Conservation (phyloP, 805 yeast genomes). For the Lipomyces chichibuensis region DNA sequence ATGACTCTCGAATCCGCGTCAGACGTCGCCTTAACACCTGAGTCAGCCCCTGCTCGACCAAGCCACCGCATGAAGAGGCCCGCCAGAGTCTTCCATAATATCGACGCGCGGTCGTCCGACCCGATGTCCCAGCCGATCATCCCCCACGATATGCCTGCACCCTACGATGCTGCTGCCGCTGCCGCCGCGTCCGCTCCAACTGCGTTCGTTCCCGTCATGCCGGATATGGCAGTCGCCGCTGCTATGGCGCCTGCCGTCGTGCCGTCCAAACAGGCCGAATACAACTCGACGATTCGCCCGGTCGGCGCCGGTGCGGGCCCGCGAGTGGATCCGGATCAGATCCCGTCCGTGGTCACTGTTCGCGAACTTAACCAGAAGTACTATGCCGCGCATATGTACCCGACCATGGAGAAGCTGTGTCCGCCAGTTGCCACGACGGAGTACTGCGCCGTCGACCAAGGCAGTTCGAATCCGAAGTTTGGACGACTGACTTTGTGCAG, state of each 20-base stretch:
- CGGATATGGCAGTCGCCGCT: slow-evolving; percentile 9
- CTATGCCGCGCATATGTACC: slow-evolving; percentile 54
- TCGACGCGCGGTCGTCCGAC: slow-evolving; percentile 16
- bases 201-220: slow-evolving; percentile 14
- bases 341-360: slow-evolving; percentile 48
- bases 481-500: slow-evolving; percentile 79
- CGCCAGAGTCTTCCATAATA: slow-evolving; percentile 30
- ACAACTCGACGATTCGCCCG: slow-evolving; percentile 20
- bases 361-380: slow-evolving; percentile 43
- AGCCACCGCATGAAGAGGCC: slow-evolving; percentile 26
- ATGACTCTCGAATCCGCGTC: slow-evolving; percentile 11
- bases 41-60: slow-evolving; percentile 19
- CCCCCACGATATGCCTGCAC: slow-evolving; percentile 14
- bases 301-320: slow-evolving; percentile 22
- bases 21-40: slow-evolving; percentile 19
- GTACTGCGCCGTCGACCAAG: slow-evolving; percentile 75
- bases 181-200: slow-evolving; percentile 11
- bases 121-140: slow-evolving; percentile 27
- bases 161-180: slow-evolving; percentile 8
- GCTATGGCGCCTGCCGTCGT: slow-evolving; percentile 14
- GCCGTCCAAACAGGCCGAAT: slow-evolving; percentile 9
- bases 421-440: slow-evolving; percentile 85
- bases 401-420: slow-evolving; percentile 72
- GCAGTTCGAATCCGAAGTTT: slow-evolving; percentile 78
- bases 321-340: slow-evolving; percentile 35